Percentiles rank a stretch among this genome's conserved stretches.
Evolutionary conservation across 2,329 filamentous ascomycete species (phyloP).

Genomic region (Hymenoscyphus salicellus): DNA sequence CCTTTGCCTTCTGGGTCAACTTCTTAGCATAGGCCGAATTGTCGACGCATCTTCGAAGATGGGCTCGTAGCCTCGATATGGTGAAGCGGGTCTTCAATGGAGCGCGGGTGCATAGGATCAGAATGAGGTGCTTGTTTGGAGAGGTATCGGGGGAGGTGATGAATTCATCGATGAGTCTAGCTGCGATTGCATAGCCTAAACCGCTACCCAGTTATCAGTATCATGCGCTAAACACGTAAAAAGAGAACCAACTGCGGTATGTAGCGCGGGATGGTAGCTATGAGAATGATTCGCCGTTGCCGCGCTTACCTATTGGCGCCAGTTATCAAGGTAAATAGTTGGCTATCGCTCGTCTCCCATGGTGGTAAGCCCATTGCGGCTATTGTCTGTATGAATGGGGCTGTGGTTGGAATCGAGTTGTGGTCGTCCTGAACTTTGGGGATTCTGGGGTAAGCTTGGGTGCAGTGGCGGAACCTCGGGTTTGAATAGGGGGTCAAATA

Average conservation of each 20-base stretch:
- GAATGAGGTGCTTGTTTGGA: conserved; percentile 65
- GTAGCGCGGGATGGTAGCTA: neutral
- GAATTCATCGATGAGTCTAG: conserved; percentile 88
- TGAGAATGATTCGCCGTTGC: conserved; percentile 1
- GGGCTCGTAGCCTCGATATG: conserved; percentile 57
- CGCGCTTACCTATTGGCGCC: conserved; percentile 74
- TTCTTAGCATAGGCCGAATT: conserved; percentile 50
- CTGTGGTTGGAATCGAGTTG: neutral
- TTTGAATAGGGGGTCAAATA: neutral
- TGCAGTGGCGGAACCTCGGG: neutral
- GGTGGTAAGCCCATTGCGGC: conserved; percentile 34
- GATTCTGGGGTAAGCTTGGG: neutral
- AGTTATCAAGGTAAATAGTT: conserved; percentile 69
- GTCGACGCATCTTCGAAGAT: conserved; percentile 52
- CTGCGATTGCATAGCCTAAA: conserved; percentile 78
- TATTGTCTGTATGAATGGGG: neutral
- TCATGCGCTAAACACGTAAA: neutral
- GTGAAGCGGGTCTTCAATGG: conserved; percentile 71
- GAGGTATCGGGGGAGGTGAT: conserved; percentile 65
- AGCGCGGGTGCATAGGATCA: conserved; percentile 82
- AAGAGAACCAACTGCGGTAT: neutral
- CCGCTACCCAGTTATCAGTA: conserved; percentile 58
- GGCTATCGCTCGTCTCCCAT: conserved; percentile 40
- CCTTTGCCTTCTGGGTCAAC: conserved; percentile 46
- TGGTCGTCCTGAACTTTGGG: neutral